These are phyloP conservation scores for Xylaria sp. DNA, from an alignment of 2,329 filamentous ascomycete species.

Conservation along the genomic window DNA sequence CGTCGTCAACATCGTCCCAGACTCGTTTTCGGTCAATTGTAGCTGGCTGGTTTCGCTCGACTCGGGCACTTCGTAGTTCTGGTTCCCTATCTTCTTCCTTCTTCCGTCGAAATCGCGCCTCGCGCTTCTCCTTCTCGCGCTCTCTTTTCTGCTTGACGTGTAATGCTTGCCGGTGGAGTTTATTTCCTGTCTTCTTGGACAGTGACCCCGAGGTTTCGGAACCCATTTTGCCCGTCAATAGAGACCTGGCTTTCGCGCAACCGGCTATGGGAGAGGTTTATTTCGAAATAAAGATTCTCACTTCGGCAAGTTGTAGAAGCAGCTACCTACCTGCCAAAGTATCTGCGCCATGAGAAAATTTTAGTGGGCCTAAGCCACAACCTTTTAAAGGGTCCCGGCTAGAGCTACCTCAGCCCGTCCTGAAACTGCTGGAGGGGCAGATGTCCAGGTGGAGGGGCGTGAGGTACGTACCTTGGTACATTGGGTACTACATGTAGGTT, in stretches of 20 bases:
- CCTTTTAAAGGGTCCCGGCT: neutral
- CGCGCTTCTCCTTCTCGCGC: constrained; percentile 73
- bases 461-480: neutral
- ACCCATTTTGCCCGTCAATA: constrained; percentile 10
- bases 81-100: constrained; percentile 87
- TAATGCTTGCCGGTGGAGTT: constrained; percentile 75
- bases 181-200: constrained; percentile 62
- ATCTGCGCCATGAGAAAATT: constrained; percentile 13
- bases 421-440: neutral
- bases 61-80: constrained; percentile 69
- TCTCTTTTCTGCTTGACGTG: constrained; percentile 80
- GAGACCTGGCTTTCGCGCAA: neutral
- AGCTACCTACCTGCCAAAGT: too few species aligned
- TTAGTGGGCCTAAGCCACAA: constrained; percentile 16
- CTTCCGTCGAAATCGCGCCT: constrained; percentile 75
- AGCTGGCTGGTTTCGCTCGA: constrained; percentile 75
- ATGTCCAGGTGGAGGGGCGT: neutral
- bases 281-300: too few species aligned
- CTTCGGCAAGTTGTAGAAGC: too few species aligned
- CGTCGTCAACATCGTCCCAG: constrained; percentile 78
- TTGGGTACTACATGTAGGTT: too few species aligned
- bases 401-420: neutral
- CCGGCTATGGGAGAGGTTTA: neutral
- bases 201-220: constrained; percentile 25
- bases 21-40: constrained; percentile 87